A percentile compares a stretch with the other conserved stretches of the same genome.
Evolutionary conservation across 2,329 filamentous ascomycete genomes (phyloP).

Genomic region (Stemphylium beticola): DNA sequence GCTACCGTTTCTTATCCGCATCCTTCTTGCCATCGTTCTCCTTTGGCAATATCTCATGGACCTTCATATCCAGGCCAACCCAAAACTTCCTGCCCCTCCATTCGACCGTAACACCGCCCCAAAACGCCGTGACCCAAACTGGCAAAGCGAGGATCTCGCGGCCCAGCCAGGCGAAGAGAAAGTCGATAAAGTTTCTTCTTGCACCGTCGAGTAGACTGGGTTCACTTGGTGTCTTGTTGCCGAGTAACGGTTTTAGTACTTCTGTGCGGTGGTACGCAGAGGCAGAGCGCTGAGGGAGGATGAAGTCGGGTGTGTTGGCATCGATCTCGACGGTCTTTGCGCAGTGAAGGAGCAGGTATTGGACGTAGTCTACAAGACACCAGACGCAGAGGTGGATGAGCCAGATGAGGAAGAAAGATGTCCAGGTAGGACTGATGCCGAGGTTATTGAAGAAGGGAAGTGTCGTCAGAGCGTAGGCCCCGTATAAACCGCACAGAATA

Average conservation of each 20-base stretch:
- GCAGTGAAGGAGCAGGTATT: constrained; percentile 77
- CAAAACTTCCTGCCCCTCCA: constrained; percentile 87
- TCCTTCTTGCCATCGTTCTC: constrained; percentile 6
- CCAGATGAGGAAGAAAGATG: constrained; percentile 70
- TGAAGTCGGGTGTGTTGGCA: constrained; percentile 76
- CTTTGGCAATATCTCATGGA: constrained; percentile 62
- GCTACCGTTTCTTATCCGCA: constrained; percentile 1
- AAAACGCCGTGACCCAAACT: constrained; percentile 88
- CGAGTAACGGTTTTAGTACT: constrained; percentile 30
- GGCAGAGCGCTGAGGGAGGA: constrained; percentile 53
- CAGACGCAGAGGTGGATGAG: constrained; percentile 68
- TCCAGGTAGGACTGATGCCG: constrained; percentile 70
- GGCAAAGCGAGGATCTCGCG: constrained; percentile 83
- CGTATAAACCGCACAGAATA: constrained; percentile 80
- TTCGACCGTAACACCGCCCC: constrained; percentile 82
- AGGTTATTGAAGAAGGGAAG: constrained; percentile 67
- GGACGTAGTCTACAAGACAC: constrained; percentile 75
- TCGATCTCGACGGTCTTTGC: constrained; percentile 74
- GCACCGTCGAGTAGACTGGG: constrained; percentile 41
- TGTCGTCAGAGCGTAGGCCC: constrained; percentile 78
- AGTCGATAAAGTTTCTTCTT: constrained; percentile 68
- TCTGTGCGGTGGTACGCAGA: constrained; percentile 42
- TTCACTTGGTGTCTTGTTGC: constrained; percentile 12
- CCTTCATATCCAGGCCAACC: constrained; percentile 84
- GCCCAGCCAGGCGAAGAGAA: constrained; percentile 83